These are phyloP conservation scores for Haberlea rhodopensis DNA, from an alignment of 257 asterid species.

Conservation along the genomic window DNA sequence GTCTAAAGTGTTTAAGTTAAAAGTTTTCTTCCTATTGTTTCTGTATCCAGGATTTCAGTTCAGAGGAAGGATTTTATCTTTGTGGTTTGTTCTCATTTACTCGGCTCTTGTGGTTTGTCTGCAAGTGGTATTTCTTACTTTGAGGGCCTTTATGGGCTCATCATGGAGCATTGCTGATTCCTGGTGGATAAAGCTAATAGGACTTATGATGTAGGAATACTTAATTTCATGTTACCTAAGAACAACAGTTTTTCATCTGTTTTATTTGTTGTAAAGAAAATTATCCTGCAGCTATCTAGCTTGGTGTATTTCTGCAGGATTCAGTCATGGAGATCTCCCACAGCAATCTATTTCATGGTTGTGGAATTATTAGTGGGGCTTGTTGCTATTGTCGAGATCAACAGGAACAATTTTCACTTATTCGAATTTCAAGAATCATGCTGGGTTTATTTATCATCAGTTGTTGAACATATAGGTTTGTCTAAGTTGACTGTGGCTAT, in stretches of 20 bases:
- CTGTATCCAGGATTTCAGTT: constrained; percentile 50
- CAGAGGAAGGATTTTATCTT: constrained; percentile 47
- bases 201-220: constrained; percentile 58
- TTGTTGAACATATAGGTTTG: constrained; percentile 76
- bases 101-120: constrained; percentile 43
- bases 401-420: constrained; percentile 47
- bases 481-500: constrained; percentile 25
- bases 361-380: constrained; percentile 55
- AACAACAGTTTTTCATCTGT: neutral
- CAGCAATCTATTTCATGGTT: constrained; percentile 48
- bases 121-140: constrained; percentile 51
- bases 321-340: constrained; percentile 62
- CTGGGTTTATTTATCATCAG: constrained; percentile 62
- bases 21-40: constrained; percentile 18
- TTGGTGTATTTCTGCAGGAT: constrained; percentile 52
- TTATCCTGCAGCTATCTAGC: constrained; percentile 19
- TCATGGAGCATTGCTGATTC: constrained; percentile 52
- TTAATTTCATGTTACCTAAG: constrained; percentile 17
- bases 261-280: neutral
- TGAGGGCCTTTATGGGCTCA: constrained; percentile 44
- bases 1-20: constrained; percentile 14
- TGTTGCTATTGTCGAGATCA: constrained; percentile 58
- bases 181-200: constrained; percentile 75
- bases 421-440: constrained; percentile 53
- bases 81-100: constrained; percentile 66